These are phyloP conservation scores for Pleurotus pulmonarius DNA, from an alignment of 768 basidiomycete species.

Conservation along the genomic window DNA sequence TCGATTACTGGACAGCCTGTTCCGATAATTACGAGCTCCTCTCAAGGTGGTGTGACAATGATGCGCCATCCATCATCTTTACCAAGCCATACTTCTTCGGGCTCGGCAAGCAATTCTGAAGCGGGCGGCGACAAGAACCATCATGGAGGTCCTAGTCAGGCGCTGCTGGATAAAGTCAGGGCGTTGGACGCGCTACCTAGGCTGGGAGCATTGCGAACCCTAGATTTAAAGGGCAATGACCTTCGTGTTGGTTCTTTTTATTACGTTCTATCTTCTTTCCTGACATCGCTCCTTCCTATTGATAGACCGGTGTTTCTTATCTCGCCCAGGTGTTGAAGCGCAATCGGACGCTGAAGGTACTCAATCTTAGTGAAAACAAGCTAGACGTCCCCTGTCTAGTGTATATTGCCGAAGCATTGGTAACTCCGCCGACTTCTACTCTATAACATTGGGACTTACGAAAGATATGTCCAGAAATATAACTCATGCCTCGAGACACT, in stretches of 20 bases:
- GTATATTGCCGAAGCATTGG: constrained; percentile 84
- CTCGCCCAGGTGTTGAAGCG: constrained; percentile 95
- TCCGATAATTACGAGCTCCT: constrained; percentile 68
- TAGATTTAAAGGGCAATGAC: constrained; percentile 93
- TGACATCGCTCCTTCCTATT: constrained; percentile 17
- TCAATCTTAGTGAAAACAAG: constrained; percentile 94
- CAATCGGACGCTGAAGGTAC: constrained; percentile 89
- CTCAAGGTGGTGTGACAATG: constrained; percentile 49
- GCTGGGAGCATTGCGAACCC: constrained; percentile 78
- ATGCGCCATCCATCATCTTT: constrained; percentile 30
- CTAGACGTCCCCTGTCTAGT: constrained; percentile 81
- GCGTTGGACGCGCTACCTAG: constrained; percentile 86
- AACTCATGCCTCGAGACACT: constrained; percentile 92
- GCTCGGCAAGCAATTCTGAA: constrained; percentile 9
- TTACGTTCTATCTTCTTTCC: neutral
- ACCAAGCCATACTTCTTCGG: constrained; percentile 17
- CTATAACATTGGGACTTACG: neutral
- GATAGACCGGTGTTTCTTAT: constrained; percentile 75
- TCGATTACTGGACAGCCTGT: constrained; percentile 42
- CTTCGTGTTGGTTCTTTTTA: constrained; percentile 59
- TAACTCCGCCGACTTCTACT: constrained; percentile 22
- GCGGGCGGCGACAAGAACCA: constrained; percentile 16
- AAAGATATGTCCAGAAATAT: constrained; percentile 67
- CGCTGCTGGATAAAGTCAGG: constrained; percentile 82
- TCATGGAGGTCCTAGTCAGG: constrained; percentile 59